phyloP scores from a whole-genome alignment of 352 stramenopile species.

The Detonula confervacea region DNA sequence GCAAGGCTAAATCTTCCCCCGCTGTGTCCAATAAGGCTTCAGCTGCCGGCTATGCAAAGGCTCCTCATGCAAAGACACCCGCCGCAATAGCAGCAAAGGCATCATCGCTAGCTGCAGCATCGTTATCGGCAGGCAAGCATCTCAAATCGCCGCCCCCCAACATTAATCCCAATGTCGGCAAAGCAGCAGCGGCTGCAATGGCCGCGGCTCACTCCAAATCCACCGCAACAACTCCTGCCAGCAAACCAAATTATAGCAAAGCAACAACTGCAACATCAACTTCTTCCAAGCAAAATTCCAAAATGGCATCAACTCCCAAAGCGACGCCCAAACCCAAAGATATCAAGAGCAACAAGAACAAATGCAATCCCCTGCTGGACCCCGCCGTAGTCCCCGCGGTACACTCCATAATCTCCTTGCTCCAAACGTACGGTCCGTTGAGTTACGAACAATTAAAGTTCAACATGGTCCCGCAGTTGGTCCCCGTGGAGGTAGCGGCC shows the following conservation, averaged over 20 bases:
- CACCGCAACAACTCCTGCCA: no score
- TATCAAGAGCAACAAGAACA: background rate
- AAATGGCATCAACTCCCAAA: background rate
- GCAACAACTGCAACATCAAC: background rate
- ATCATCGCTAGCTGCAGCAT: no score
- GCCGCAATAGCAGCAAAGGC: no score
- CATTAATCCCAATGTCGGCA: no score
- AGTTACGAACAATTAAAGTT: conserved; percentile 48
- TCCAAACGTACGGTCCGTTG: conserved; percentile 47
- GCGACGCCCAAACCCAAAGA: background rate
- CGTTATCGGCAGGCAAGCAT: no score
- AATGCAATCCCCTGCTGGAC: conserved; percentile 5
- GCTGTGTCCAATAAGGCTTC: no score
- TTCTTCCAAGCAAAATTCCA: background rate
- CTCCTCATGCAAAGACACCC: background rate
- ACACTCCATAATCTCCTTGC: conserved; percentile 31
- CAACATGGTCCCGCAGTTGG: conserved; percentile 50
- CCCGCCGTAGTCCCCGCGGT: conserved; percentile 19
- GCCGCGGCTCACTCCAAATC: background rate
- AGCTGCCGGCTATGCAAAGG: background rate
- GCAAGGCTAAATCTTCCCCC: no score
- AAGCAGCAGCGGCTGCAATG: no score
- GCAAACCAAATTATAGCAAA: background rate
- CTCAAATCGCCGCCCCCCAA: no score
- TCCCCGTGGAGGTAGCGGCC: background rate